These are phyloP conservation scores for Colletotrichum chlorophyti DNA, from an alignment of 2,329 filamentous ascomycete genomes.

Conservation along the genomic window DNA sequence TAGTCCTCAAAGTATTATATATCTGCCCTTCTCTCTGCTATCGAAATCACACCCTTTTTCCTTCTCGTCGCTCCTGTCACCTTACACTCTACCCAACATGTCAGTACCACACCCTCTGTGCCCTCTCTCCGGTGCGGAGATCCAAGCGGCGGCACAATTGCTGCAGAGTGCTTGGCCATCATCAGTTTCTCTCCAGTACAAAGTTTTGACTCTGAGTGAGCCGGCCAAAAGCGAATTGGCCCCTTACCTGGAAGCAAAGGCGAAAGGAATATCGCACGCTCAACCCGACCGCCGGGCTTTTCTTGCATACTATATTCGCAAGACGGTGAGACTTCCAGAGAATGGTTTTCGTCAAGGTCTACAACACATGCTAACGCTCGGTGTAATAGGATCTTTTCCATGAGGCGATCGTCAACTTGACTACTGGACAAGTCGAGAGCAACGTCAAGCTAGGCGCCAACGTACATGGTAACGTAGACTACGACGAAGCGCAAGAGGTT, in stretches of 20 bases:
- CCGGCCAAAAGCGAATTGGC: conserved; percentile 59
- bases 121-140: conserved; percentile 64
- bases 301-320: conserved; percentile 64
- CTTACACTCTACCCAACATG: not conserved
- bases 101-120: conserved; percentile 59
- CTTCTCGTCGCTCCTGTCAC: no score
- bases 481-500: conserved; percentile 63
- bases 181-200: conserved; percentile 65
- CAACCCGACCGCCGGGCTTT: conserved; percentile 56
- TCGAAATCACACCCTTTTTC: no score
- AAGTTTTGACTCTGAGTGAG: conserved; percentile 65
- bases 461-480: conserved; percentile 64
- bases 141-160: conserved; percentile 55
- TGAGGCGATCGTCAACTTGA: conserved; percentile 63
- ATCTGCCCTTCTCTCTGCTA: not conserved
- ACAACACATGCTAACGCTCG: conserved; percentile 3
- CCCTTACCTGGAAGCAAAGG: conserved; percentile 57
- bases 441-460: conserved; percentile 66
- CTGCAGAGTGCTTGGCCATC: conserved; percentile 62
- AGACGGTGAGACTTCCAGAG: conserved; percentile 55
- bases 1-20: not conserved
- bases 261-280: conserved; percentile 40
- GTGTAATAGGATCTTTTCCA: conserved; percentile 63
- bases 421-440: conserved; percentile 55
- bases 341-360: not conserved